Base-by-base conservation (phyloP, 2,329 filamentous ascomycete species). In the Xylaria arbuscula region DNA sequence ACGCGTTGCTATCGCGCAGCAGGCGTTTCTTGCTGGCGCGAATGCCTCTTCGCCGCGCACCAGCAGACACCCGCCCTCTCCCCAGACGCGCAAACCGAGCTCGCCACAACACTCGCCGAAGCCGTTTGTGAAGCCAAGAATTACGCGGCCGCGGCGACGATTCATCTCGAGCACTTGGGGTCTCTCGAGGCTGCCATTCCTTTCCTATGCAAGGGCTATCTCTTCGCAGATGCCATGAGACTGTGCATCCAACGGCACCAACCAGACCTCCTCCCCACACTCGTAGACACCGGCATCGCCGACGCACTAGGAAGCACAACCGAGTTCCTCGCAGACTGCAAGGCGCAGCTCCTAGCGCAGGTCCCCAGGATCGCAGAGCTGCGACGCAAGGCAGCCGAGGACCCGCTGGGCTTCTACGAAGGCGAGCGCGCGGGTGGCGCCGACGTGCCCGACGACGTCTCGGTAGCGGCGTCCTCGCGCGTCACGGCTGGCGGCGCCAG, bases 251-350 rank as follows among this genome's bases (percentile, higher is more conserved):
- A 91, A 3, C 86, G 88, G 69, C 81, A 82, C 1, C 86, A 88
- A 17, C 81, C 87, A 0, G 83, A 89, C 0, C 86, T 97, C 5
- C 86, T 98, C 40, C 81, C 81, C 6, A 81, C 86, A 0, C 87
- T 92, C 62, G 86, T 99, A 15, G 95, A 99, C 77, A 81, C 87
- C 0, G 93, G 92, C 1, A 88, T 99, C 6, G 87, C 90, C 3
- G 95, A 98, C 66, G 90, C 92, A 1, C 90, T 96, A 65, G 91
- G 92, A 24, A 89, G 88, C 62, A 94, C 91, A 75, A 97, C 94
- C 0, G 96, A 98, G 78, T 90, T 98, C 68, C 88, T 99, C 11
- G 93, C 96, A 1, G 96, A 99, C 79, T 98, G 95, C 87, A 93
- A 93, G 78, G 85, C 85, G 0, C 96, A 99, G 79, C 86, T 98